These are phyloP conservation scores for Exophiala sp. DNA, from an alignment of 2,329 filamentous ascomycete species.

Conservation along the genomic window DNA sequence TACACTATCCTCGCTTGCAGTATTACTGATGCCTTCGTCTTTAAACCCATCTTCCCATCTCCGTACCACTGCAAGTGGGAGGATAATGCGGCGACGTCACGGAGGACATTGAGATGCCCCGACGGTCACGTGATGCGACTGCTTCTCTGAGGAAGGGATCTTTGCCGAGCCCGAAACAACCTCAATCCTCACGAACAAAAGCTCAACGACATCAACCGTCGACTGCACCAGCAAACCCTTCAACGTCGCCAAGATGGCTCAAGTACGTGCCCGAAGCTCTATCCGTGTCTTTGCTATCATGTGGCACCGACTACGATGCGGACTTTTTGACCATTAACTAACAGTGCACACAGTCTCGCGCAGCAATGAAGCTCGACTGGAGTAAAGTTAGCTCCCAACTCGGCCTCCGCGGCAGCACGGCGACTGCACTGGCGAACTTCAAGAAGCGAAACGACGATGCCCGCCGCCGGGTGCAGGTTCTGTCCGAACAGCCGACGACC, in stretches of 20 bases:
- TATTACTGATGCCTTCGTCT: no score
- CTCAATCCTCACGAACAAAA: conserved; percentile 8
- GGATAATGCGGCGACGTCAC: background rate
- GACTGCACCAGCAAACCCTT: conserved; percentile 11
- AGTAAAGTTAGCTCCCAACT: conserved; percentile 88
- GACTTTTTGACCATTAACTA: conserved; percentile 14
- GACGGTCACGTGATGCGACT: conserved; percentile 12
- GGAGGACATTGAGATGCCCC: background rate
- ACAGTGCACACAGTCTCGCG: conserved; percentile 70
- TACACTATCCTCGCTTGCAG: background rate
- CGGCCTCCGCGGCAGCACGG: conserved; percentile 92
- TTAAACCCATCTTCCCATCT: no score
- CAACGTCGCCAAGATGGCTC: conserved; percentile 39
- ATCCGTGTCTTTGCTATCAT: conserved; percentile 43
- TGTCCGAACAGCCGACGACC: conserved; percentile 74
- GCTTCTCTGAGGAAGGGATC: background rate
- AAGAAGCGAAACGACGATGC: conserved; percentile 99
- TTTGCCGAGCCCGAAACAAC: conserved; percentile 17
- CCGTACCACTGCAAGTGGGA: no score
- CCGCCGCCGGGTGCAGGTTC: conserved; percentile 81
- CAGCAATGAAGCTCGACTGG: conserved; percentile 99
- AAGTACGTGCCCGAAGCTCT: conserved; percentile 26
- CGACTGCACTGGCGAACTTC: conserved; percentile 84
- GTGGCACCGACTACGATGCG: background rate
- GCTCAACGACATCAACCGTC: conserved; percentile 12